phyloP scores from a whole-genome alignment of 2,329 filamentous ascomycete species.

The Pseudogymnoascus sp. region DNA sequence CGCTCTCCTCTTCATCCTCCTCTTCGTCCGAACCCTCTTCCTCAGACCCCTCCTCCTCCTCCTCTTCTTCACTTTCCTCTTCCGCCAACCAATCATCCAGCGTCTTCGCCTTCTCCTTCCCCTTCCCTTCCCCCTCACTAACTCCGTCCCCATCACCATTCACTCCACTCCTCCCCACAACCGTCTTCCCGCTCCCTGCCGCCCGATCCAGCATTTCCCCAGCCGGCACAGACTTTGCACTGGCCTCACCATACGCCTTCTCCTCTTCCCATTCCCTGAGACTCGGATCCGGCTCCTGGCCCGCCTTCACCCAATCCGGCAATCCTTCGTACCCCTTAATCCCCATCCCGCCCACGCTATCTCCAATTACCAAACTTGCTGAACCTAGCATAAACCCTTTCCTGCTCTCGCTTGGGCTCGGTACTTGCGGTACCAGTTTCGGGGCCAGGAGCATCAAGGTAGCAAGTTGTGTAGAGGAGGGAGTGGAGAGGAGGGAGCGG shows the following conservation, averaged over 20 bases:
- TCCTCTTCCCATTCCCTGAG: constrained; percentile 55
- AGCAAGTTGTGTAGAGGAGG: constrained; percentile 71
- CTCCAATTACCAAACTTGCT: constrained; percentile 75
- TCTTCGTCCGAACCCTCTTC: constrained; percentile 46
- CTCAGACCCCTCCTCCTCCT: constrained; percentile 42
- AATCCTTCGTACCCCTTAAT: constrained; percentile 71
- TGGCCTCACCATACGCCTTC: constrained; percentile 33
- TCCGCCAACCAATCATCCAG: constrained; percentile 90
- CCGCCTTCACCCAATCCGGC: constrained; percentile 77
- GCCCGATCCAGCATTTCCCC: constrained; percentile 58
- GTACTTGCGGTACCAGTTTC: constrained; percentile 86
- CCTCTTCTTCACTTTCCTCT: constrained; percentile 52
- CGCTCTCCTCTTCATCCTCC: constrained; percentile 44
- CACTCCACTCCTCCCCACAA: constrained; percentile 32
- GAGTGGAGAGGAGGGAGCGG: constrained; percentile 71
- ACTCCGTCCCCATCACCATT: constrained; percentile 37
- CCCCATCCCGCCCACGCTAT: constrained; percentile 64
- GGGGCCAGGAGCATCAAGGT: constrained; percentile 85
- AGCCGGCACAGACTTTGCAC: constrained; percentile 44
- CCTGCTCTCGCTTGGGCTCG: constrained; percentile 78
- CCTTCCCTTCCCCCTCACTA: constrained; percentile 40
- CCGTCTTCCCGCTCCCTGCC: constrained; percentile 31
- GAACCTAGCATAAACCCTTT: constrained; percentile 75
- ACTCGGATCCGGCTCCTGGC: constrained; percentile 68
- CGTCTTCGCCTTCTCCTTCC: constrained; percentile 54